Evolutionary conservation across 331 rosid species (phyloP).

Genomic region (Acacia concinna): DNA sequence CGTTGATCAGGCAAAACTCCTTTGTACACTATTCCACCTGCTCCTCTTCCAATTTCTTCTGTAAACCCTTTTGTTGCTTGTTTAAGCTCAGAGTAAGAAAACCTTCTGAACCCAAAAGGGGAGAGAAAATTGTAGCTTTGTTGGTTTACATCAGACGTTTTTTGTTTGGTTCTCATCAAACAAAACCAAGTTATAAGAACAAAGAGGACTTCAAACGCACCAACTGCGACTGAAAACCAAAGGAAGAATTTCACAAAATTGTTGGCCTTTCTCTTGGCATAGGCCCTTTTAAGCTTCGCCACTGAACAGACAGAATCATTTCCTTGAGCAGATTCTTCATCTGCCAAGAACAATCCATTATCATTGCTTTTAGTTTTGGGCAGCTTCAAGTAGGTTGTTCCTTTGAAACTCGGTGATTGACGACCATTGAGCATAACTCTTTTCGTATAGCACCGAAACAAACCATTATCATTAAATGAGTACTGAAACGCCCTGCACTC

Average conservation of each 20-base stretch:
- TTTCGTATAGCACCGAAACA: constrained; percentile 27
- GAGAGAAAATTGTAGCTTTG: constrained; percentile 26
- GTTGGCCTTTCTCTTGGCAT: not conserved
- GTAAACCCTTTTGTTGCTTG: constrained; percentile 1
- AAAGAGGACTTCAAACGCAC: constrained; percentile 31
- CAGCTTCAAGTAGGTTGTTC: constrained; percentile 36
- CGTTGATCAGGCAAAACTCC: not conserved
- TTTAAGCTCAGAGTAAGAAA: not conserved
- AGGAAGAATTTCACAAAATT: constrained; percentile 17
- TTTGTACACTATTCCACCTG: not conserved
- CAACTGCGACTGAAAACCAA: constrained; percentile 32
- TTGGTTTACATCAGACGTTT: not conserved
- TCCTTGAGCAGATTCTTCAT: not conserved
- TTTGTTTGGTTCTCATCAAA: constrained; percentile 13
- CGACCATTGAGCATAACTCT: constrained; percentile 33
- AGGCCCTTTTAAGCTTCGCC: not conserved
- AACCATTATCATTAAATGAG: not conserved
- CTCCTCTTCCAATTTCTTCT: not conserved
- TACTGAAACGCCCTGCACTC: constrained; percentile 37
- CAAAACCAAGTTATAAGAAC: constrained; percentile 20
- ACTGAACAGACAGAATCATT: not conserved
- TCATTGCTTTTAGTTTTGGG: not conserved
- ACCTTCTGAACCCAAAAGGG: constrained; percentile 33
- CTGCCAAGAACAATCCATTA: not conserved
- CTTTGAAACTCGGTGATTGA: constrained; percentile 7